phyloP scores from a whole-genome alignment of 805 yeast genomes.

The Spathaspora girioi region DNA sequence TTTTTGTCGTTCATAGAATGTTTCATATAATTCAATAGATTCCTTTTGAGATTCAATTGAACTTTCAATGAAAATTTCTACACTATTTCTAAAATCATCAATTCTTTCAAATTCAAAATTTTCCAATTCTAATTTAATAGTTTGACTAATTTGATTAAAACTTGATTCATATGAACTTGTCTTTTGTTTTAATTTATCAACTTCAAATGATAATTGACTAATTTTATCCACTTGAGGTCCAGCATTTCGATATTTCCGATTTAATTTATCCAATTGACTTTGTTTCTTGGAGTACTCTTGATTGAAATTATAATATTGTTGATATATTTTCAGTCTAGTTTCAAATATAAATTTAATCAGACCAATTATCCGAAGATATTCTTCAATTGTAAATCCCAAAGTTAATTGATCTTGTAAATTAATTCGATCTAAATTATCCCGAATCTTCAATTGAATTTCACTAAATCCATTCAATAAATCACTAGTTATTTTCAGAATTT shows the following conservation, averaged over 20 bases:
- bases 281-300: slow-evolving; percentile 46
- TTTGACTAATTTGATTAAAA: slow-evolving; percentile 61
- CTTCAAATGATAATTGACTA: slow-evolving; percentile 54
- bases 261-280: slow-evolving; percentile 41
- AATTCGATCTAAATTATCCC: slow-evolving; percentile 71
- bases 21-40: slow-evolving; percentile 82
- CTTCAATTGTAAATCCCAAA: slow-evolving; percentile 82
- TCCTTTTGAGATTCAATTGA: slow-evolving; percentile 93
- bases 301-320: slow-evolving; percentile 38
- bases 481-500: slow-evolving; percentile 63
- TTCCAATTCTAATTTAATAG: slow-evolving; percentile 64
- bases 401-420: slow-evolving; percentile 84
- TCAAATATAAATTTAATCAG: slow-evolving; percentile 72
- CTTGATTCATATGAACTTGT: slow-evolving; percentile 51
- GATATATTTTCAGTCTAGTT: slow-evolving; percentile 61
- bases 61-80: slow-evolving; percentile 87
- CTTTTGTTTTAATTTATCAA: slow-evolving; percentile 50
- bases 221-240: slow-evolving; percentile 56
- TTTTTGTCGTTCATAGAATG: slow-evolving; percentile 62
- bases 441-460: slow-evolving; percentile 64
- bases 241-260: slow-evolving; percentile 34
- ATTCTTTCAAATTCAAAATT: slow-evolving; percentile 72
- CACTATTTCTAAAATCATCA: slow-evolving; percentile 80
- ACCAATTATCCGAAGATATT: slow-evolving; percentile 72
- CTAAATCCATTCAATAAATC: slow-evolving; percentile 69